Percentiles rank a stretch among this genome's conserved stretches.
Conservation (phyloP, 2,329 filamentous ascomycete genomes). For the Penicillium sp. region DNA sequence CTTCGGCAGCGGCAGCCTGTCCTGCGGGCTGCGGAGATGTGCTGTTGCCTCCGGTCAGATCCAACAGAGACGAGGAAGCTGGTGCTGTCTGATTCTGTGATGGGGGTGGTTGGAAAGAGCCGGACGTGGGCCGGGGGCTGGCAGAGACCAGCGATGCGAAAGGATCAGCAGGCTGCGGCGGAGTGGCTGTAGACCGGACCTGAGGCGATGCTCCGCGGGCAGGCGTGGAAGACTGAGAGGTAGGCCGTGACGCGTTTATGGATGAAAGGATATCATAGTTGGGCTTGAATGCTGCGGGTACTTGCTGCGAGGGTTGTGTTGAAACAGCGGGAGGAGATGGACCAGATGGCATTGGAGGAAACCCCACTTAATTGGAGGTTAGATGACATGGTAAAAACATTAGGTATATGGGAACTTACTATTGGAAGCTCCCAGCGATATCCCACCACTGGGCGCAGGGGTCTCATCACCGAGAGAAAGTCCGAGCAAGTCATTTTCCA, state of each 20-base stretch:
- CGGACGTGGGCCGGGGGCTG: constrained; percentile 47
- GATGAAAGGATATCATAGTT: constrained; percentile 59
- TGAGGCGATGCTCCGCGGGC: constrained; percentile 42
- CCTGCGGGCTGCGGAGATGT: constrained; percentile 26
- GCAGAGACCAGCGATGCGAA: constrained; percentile 58
- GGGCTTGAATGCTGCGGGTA: constrained; percentile 49
- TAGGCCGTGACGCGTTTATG: constrained; percentile 47
- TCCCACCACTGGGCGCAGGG: constrained; percentile 74
- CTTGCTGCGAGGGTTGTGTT: constrained; percentile 39
- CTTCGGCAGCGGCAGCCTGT: constrained; percentile 52
- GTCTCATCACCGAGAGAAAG: constrained; percentile 71
- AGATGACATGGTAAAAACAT: neutral
- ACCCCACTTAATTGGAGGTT: constrained; percentile 22
- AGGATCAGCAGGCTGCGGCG: constrained; percentile 53
- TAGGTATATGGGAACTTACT: constrained; percentile 45
- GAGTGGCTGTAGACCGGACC: constrained; percentile 31
- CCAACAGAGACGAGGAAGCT: constrained; percentile 34
- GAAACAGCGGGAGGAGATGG: constrained; percentile 21
- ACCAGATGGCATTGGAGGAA: constrained; percentile 37
- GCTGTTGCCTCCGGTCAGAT: constrained; percentile 28
- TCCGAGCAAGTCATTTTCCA: constrained; percentile 89
- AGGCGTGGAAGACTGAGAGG: constrained; percentile 51
- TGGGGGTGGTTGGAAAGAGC: constrained; percentile 35
- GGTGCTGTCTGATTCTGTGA: constrained; percentile 20
- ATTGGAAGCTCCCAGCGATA: constrained; percentile 67